Evolutionary conservation across 768 basidiomycete genomes (phyloP).

Genomic region (Leccinum subtestaceum): DNA sequence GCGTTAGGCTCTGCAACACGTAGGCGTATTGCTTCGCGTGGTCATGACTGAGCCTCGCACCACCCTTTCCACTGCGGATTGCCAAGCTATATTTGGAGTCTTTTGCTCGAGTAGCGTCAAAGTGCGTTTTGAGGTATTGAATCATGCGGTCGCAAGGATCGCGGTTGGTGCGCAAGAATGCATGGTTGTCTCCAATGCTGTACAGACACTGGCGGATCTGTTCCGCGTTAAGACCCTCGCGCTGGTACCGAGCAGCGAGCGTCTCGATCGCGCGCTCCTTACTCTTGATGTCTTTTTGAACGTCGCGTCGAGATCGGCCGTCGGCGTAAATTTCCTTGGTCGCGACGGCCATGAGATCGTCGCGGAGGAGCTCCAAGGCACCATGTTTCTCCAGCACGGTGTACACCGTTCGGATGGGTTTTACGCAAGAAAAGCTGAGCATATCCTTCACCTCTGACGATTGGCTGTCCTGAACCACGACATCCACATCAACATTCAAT

Average conservation of each 20-base stretch:
- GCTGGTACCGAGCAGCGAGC: conserved; percentile 61
- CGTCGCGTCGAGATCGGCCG: conserved; percentile 64
- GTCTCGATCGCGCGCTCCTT: conserved; percentile 85
- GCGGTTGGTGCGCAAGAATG: conserved; percentile 81
- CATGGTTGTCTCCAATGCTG: conserved; percentile 88
- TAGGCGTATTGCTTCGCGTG: conserved; percentile 84
- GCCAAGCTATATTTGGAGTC: conserved; percentile 66
- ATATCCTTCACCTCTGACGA: conserved; percentile 77
- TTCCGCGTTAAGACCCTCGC: conserved; percentile 60
- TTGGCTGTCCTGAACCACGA: conserved; percentile 69
- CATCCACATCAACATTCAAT: not conserved
- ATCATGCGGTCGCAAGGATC: conserved; percentile 90
- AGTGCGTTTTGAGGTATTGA: conserved; percentile 66
- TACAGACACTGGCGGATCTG: conserved; percentile 75
- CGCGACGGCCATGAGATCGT: conserved; percentile 70
- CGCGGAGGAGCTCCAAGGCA: conserved; percentile 68
- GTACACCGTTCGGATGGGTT: conserved; percentile 75
- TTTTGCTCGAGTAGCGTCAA: conserved; percentile 69
- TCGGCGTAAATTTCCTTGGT: conserved; percentile 83
- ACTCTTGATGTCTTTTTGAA: conserved; percentile 78
- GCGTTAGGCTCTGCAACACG: conserved; percentile 80
- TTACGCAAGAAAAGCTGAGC: conserved; percentile 74
- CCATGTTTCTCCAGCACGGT: conserved; percentile 59
- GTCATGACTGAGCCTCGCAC: conserved; percentile 80
- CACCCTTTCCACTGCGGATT: conserved; percentile 77